phyloP scores from a whole-genome alignment of 345 rosid species.

The Chamaenerion angustifolium region DNA sequence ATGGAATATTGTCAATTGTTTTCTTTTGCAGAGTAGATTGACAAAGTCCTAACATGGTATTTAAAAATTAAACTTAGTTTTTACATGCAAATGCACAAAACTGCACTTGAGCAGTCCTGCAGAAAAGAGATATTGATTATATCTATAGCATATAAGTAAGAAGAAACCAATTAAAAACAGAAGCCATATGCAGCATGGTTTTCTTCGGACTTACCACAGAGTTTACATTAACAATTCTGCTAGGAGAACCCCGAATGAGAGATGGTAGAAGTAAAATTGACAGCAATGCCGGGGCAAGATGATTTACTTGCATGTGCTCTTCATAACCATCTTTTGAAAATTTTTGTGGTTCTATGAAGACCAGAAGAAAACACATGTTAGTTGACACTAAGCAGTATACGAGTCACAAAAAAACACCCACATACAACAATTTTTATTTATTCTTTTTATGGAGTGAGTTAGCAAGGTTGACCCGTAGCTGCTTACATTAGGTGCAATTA shows the following conservation, averaged over 20 bases:
- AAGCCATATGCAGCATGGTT: not conserved
- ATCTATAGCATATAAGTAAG: conserved; percentile 3
- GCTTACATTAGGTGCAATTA: too few species aligned
- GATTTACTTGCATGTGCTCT: conserved; percentile 98
- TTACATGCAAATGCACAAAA: too few species aligned
- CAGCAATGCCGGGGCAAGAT: conserved; percentile 87
- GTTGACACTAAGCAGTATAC: not conserved
- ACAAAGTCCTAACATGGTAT: too few species aligned
- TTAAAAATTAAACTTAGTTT: too few species aligned
- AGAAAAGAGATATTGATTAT: too few species aligned
- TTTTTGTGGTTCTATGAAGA: conserved; percentile 53
- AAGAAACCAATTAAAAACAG: not conserved
- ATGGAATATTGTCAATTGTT: too few species aligned
- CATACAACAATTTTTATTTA: too few species aligned
- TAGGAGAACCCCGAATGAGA: conserved; percentile 80
- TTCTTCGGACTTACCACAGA: conserved; percentile 66
- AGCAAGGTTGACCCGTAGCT: too few species aligned
- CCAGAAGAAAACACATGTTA: conserved; percentile 8
- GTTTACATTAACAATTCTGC: conserved; percentile 87
- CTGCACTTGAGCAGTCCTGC: too few species aligned
- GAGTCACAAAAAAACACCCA: not conserved
- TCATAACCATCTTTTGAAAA: conserved; percentile 86
- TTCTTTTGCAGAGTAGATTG: too few species aligned
- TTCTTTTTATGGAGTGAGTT: too few species aligned
- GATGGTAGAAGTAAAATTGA: conserved; percentile 85